Base-by-base conservation (phyloP, 2,329 filamentous ascomycete species). In the Colletotrichum salicis region DNA sequence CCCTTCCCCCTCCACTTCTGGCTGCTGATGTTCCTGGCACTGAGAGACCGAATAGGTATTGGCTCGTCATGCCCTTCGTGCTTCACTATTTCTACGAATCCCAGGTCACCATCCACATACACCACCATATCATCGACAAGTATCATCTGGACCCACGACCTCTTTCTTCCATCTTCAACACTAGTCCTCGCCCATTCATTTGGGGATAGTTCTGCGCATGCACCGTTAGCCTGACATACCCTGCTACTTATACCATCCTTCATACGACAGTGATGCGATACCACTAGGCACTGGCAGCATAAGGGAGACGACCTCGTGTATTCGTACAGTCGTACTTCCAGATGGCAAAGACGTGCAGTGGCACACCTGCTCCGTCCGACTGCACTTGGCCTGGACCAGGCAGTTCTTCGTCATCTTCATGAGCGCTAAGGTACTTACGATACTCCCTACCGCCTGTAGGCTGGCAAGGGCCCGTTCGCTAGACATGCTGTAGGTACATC, bases 181-280 rank as follows among this genome's bases (percentile, higher is more conserved):
- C 33, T 41, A n/a, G 15, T 33, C 15, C 19, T 41, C 3, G 29
- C 24, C 8, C 22, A 37, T 41, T 52, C 31, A 58, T 22, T 55
- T 24, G 41, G 41, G 48, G 33, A 45, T n/a, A 41, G 48, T 24
- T 57, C 19, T 8, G 52, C 41, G 45, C 31, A 52, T 61, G 64
- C 57, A 45, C 48, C 56, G 37, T 29, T 52, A 52, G 37, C 33
- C 31, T 52, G 13, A 5, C 31, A n/a, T 41, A n/a, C 29, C 27
- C 31, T 55, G 51, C 31, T 67, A 67, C 64, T 57, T 27, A 66
- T 56, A 70, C 68, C 57, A 51, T 70, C 63, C 64, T 67, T 57
- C 55, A 48, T 57, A 13, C 22, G 27, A 29, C 41, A 33, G 55
- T 41, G 64, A 56, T 67, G 68, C 64, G 51, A 64, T 70, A 58